A percentile compares a stretch with the other conserved stretches of the same genome.
phyloP scores from a whole-genome alignment of 2,329 filamentous ascomycete genomes.

The Ceratocystiopsis brevicomis region DNA sequence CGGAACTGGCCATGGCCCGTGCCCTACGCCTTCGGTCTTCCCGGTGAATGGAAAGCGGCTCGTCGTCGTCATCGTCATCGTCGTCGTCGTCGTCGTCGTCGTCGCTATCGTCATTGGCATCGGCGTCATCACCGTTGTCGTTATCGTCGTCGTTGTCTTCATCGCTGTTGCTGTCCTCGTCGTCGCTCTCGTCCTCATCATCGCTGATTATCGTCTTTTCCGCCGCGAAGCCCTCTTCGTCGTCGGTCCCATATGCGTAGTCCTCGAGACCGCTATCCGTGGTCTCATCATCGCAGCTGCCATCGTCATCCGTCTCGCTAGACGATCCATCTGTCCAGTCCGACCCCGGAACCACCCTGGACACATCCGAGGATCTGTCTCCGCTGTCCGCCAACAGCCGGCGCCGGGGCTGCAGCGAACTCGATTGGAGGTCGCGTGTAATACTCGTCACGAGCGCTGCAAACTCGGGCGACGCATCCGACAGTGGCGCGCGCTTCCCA shows the following conservation, averaged over 20 bases:
- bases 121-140: constrained; percentile 3
- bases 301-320: constrained; percentile 18
- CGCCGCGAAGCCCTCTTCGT: too few relatives aligned
- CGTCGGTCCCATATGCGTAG: too few relatives aligned
- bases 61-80: constrained; percentile 38
- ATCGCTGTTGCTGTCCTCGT: background rate
- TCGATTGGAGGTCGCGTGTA: constrained; percentile 16
- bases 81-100: constrained; percentile 18
- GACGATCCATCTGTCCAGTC: background rate
- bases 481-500: constrained; percentile 4
- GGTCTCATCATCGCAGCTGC: constrained; percentile 27
- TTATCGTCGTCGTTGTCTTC: background rate
- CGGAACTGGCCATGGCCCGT: constrained; percentile 16
- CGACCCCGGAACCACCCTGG: background rate
- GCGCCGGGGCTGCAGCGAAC: constrained; percentile 14
- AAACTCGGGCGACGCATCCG: constrained; percentile 8
- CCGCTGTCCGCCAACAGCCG: constrained; percentile 3
- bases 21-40: constrained; percentile 22
- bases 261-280: background rate
- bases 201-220: too few relatives aligned
- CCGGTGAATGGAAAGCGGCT: constrained; percentile 31
- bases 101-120: constrained; percentile 13
- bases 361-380: constrained; percentile 4
- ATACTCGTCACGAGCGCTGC: constrained; percentile 19
- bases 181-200: too few relatives aligned